Evolutionary conservation across 139 green algal genomes (phyloP), one percentile per base, ranked within the genome.

Genomic region (Chlamydomonas applanata): DNA sequence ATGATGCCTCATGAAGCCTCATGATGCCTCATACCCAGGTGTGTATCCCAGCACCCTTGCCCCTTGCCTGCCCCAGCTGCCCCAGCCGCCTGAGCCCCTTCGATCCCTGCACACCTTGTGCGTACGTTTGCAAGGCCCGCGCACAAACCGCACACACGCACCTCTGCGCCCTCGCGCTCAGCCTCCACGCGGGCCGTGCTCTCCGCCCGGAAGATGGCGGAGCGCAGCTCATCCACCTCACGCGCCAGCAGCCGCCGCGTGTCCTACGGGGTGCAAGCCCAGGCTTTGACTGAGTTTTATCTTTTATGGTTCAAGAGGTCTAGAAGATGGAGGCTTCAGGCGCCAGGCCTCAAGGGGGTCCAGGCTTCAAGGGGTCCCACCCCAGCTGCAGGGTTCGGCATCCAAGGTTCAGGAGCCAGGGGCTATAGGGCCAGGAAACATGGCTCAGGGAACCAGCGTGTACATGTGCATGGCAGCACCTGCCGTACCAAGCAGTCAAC

Each of bases 181-280:
- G 27, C 68, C 46, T 63, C 49, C 14, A 45, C 13, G 2, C 63
- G 49, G 34, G 25, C 56, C 27, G 32, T 53, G 29, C 59, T 63
- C 46, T 82, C 69, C 44, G 76, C 68, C 27, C 63, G 69, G 22
- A 73, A 68, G 24, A 82, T 69, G 69, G 69, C 45, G 33, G 69
- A 49, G 49, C 76, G 69, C 34, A 77, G 69, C 9, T 32, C 19
- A n/a, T 74, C 45, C 33, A 82, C 54, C 52, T 82, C 76, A n/a
- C 71, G 45, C n/a, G 56, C 11, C 24, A 82, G 69, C 24, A 82
- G 70, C 46, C 76, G 76, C 52, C 65, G 52, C 3, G 76, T 82
- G 34, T 82, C 76, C 76, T 82, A 52, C 27, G 32, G 25, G 11
- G 27, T 25, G 19, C n/a, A n/a, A n/a, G 5, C 25, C 25, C 45